These are phyloP conservation scores for Xylaria bambusicola DNA, from an alignment of 495 filamentous ascomycete genomes.

Conservation along the genomic window DNA sequence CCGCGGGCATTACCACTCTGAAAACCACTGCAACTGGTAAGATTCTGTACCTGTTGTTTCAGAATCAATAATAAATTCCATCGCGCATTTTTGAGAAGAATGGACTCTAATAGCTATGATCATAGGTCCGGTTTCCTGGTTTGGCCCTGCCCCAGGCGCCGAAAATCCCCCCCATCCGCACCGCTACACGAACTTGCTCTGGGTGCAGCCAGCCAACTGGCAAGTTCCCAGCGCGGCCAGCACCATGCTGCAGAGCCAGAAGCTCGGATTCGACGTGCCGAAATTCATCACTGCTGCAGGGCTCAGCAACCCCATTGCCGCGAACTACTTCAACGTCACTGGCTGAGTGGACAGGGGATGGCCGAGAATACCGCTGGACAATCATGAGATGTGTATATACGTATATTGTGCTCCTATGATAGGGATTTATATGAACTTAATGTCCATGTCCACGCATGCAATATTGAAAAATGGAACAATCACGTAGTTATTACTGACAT, in stretches of 20 bases:
- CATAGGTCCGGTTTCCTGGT: conserved; percentile 43
- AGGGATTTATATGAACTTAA: too few species aligned
- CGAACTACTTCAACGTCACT: conserved; percentile 46
- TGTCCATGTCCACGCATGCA: too few species aligned
- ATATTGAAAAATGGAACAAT: too few species aligned
- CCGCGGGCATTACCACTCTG: conserved; percentile 39
- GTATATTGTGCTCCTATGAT: too few species aligned
- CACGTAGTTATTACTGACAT: too few species aligned
- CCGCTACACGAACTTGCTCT: conserved; percentile 48
- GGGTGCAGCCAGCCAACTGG: conserved; percentile 42
- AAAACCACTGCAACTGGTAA: conserved; percentile 26
- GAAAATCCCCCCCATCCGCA: conserved; percentile 48
- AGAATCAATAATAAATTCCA: too few species aligned
- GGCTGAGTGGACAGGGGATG: conserved; percentile 24
- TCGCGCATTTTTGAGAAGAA: too few species aligned
- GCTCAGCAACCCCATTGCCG: conserved; percentile 40
- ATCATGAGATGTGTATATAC: too few species aligned
- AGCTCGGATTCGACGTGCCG: conserved; percentile 43
- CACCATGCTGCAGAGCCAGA: conserved; percentile 35
- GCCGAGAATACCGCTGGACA: too few species aligned
- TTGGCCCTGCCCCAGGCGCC: conserved; percentile 44
- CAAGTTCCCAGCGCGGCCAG: conserved; percentile 35
- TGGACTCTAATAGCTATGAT: conserved; percentile 13
- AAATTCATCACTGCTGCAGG: conserved; percentile 42
- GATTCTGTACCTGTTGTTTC: too few species aligned